Percentiles rank a stretch among this genome's conserved stretches.
Conservation (phyloP, 2,329 filamentous ascomycete species). For the Paraphaeosphaeria minitans region DNA sequence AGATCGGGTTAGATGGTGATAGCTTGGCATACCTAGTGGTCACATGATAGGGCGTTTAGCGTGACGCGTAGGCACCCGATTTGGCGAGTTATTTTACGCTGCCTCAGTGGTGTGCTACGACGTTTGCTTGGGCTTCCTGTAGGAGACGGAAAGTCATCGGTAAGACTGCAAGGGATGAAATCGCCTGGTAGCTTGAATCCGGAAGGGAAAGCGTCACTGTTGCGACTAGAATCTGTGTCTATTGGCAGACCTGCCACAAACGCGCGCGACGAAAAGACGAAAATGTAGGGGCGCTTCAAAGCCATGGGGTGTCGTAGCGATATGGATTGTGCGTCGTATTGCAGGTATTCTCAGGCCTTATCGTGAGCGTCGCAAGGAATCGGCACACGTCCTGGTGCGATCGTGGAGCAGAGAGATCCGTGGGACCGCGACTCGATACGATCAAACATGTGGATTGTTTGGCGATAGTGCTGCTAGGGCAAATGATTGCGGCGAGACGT, state of each 20-base stretch:
- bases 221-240: not conserved
- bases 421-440: not conserved
- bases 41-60: slow-evolving; percentile 7
- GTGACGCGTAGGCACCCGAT: not conserved
- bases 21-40: not conserved
- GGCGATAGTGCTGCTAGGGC: not conserved
- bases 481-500: not conserved
- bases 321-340: not conserved
- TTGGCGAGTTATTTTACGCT: not conserved
- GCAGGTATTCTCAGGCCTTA: not conserved
- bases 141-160: not conserved
- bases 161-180: not conserved
- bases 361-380: not conserved
- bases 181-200: not conserved
- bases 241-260: not conserved
- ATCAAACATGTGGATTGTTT: not conserved
- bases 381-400: not conserved
- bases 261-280: not conserved
- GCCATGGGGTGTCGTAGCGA: not conserved
- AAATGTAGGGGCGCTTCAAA: not conserved
- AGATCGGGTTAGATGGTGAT: not conserved
- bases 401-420: not conserved
- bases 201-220: not conserved
- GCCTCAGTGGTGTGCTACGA: not conserved
- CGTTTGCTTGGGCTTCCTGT: not conserved